Percentiles rank a stretch among this genome's conserved stretches.
These are phyloP conservation scores for Naumovozyma baii DNA, from an alignment of 805 yeast species.

Conservation along the genomic window DNA sequence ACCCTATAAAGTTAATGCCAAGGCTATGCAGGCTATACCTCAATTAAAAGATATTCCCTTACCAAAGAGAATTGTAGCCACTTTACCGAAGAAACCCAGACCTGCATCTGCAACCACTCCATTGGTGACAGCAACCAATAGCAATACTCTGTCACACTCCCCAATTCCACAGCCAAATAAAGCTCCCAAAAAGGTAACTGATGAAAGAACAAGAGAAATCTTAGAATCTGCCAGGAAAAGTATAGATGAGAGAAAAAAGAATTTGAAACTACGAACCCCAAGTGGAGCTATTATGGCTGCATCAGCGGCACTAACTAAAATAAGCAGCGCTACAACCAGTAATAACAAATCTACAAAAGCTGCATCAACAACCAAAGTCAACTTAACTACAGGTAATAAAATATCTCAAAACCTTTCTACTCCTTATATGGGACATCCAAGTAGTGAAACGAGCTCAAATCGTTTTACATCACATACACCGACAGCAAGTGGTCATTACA, in stretches of 20 bases:
- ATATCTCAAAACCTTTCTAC: background rate
- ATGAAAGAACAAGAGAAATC: conserved; percentile 27
- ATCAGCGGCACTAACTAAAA: conserved; percentile 16
- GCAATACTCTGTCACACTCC: conserved; percentile 22
- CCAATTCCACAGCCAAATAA: background rate
- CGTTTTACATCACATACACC: too few species aligned
- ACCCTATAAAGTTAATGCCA: conserved; percentile 66
- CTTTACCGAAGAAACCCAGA: conserved; percentile 14
- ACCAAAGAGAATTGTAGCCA: conserved; percentile 2
- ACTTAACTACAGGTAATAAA: background rate
- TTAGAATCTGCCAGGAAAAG: conserved; percentile 24
- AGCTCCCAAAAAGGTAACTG: conserved; percentile 11
- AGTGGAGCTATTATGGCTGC: conserved; percentile 21
- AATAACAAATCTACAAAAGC: background rate
- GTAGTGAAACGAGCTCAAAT: too few species aligned
- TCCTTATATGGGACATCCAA: too few species aligned
- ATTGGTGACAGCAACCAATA: conserved; percentile 26
- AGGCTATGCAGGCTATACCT: conserved; percentile 71
- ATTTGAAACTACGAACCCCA: conserved; percentile 8
- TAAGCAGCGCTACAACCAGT: too few species aligned
- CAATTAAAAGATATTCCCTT: conserved; percentile 29
- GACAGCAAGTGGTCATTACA: too few species aligned
- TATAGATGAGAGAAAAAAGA: conserved; percentile 13
- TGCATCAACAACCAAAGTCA: background rate
- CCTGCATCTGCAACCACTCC: conserved; percentile 34